Evolutionary conservation across 73 alveolate genomes (phyloP), one percentile per base, ranked within the genome.

Genomic region (Paramecium sonneborni): DNA sequence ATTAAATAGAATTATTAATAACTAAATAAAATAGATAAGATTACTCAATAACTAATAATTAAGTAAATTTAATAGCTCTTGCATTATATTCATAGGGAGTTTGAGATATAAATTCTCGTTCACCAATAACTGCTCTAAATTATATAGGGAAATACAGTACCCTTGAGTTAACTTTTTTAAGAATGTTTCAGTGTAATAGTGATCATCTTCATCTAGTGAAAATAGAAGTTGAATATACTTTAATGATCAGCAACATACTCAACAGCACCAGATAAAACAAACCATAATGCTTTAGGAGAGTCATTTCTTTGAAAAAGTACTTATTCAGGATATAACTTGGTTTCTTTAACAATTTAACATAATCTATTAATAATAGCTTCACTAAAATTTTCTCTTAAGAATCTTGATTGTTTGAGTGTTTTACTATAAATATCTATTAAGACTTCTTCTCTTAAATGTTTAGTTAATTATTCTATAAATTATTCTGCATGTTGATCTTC

Each of bases 211-310:
- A 79, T 79, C 86, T 72, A 72, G 0, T 0, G 30, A 9, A 72
- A 12, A 1, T 21, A 72, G 35, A 12, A 10, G 4, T 3, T 35
- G 5, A 52, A 52, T 5, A 38, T 72, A 72, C 86, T 79, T 79
- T 39, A 79, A 46, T 79, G 76, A 79, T 46, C 90, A 9, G 90
- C 90, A 39, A 41, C n/a, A 79, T 79, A 79, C 15, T 79, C 90
- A 41, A 46, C 55, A 18, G 43, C 39, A 9, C 90, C 90, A 43
- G 69, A 43, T 10, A 79, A 21, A 4, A 79, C 34, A 41, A 79
- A 41, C 90, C 90, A 79, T 12, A 79, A 34, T 18, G 44, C 46
- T 5, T 26, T 38, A 43, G 90, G 90, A 20, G 41, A 30, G 30
- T 79, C 90, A 79, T 44, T 79, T 15, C 90, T 39, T 41, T 39